These are phyloP conservation scores for Ceratobasidium sp. DNA, from an alignment of 1,284 basidiomycete genomes.

Conservation along the genomic window DNA sequence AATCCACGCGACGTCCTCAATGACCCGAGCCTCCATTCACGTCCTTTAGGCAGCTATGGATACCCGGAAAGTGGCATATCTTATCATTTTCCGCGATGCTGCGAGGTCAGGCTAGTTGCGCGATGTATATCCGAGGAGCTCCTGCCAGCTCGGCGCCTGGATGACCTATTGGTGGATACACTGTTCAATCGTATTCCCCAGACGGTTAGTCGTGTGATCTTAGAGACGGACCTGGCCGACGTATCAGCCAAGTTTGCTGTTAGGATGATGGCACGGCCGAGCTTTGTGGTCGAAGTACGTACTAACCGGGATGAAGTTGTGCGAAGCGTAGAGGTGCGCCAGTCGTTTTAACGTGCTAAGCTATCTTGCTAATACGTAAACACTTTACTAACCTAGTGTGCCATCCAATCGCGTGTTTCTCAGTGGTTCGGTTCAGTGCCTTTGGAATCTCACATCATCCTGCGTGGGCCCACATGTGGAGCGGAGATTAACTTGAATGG, in stretches of 20 bases:
- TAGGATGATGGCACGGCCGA: not conserved
- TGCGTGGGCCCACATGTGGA: slow-evolving; percentile 6
- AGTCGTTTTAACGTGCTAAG: too few relatives aligned
- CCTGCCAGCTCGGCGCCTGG: not conserved
- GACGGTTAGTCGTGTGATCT: not conserved
- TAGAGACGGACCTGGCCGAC: slow-evolving; percentile 1
- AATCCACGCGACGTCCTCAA: not conserved
- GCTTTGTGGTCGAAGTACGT: not conserved
- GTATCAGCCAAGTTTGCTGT: slow-evolving; percentile 1
- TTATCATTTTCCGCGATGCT: slow-evolving; percentile 3
- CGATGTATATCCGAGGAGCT: not conserved
- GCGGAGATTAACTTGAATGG: not conserved
- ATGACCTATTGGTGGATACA: not conserved
- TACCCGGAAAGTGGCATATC: not conserved
- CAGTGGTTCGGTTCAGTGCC: not conserved
- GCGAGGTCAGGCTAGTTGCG: slow-evolving; percentile 1
- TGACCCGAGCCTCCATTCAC: not conserved
- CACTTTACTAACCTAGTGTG: not conserved
- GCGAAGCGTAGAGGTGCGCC: slow-evolving; percentile 18
- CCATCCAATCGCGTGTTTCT: not conserved
- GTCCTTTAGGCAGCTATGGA: not conserved
- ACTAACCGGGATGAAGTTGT: slow-evolving; percentile 13
- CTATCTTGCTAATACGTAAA: not conserved
- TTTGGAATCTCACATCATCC: not conserved
- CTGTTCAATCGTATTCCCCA: not conserved